Evolutionary conservation across 345 rosid genomes (phyloP), one percentile per base, ranked within the genome.

Genomic region (Dimocarpus longan): DNA sequence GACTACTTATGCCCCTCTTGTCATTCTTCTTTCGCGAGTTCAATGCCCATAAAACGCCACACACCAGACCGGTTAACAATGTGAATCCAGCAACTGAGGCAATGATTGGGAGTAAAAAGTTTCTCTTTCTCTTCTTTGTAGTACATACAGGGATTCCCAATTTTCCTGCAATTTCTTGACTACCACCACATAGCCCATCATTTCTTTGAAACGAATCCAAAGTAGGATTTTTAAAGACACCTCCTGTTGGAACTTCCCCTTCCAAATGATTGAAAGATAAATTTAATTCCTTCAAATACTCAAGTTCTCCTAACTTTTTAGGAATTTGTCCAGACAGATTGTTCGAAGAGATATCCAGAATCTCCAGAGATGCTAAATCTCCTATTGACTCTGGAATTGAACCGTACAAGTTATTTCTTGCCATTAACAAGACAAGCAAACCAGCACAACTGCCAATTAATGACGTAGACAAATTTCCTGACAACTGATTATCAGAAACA

Each of bases 391-490:
- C 37, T 0, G 83, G 83, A 7, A 80, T 70, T 12, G 68, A 44
- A 18, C 79, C 73, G 15, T 75, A 64, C 10, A 80, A 24, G 48
- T 80, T 70, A 76, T 80, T 80, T 66, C 72, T 64, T 32, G 76
- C 64, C 56, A 80, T 24, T n/a, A 2, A 8, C 65, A 76, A 71
- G 18, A 1, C 26, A 5, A 37, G 26, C 65, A 80, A 63, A 76
- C 44, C 65, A 22, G 40, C 76, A 73, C 76, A 63, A 2, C 70
- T 63, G 26, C 76, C 75, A 32, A 80, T 76, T 2, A 46, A 22
- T 10, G 32, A 46, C 2, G 50, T 9, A 1, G 83, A 52, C 16
- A 79, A 65, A 43, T 71, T 74, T 74, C 82, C 82, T 5, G 78
- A 67, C 19, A 79, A 28, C 71, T 68, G 57, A 4, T 79, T 79